A percentile compares a stretch with the other conserved stretches of the same genome.
phyloP scores from a whole-genome alignment of 1,139 yeast genomes.

The Blastobotrys elegans region DNA sequence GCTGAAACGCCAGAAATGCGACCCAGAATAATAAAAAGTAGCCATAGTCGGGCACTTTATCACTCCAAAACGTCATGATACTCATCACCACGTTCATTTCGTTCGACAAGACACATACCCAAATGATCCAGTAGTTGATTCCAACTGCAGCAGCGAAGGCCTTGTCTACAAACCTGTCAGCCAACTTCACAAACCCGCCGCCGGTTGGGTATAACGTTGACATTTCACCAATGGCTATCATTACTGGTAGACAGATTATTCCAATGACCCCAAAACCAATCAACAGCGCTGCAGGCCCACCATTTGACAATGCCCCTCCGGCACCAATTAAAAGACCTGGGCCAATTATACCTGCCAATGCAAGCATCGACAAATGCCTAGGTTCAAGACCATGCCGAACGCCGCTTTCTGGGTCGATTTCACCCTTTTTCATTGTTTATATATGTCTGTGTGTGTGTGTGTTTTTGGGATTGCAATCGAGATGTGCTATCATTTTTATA shows the following conservation, averaged over 20 bases:
- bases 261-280: slow-evolving; percentile 67
- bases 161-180: slow-evolving; percentile 61
- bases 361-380: slow-evolving; percentile 62
- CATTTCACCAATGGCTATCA: slow-evolving; percentile 68
- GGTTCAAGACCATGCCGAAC: slow-evolving; percentile 32
- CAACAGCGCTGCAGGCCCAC: slow-evolving; percentile 81
- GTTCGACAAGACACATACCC: slow-evolving; percentile 57
- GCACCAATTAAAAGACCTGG: slow-evolving; percentile 73
- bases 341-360: slow-evolving; percentile 83
- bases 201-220: slow-evolving; percentile 74
- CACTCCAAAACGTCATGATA: slow-evolving; percentile 55
- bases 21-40: slow-evolving; percentile 66
- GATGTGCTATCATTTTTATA: too few species aligned
- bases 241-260: slow-evolving; percentile 39
- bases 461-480: too few species aligned
- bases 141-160: slow-evolving; percentile 61
- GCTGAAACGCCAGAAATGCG: slow-evolving; percentile 69
- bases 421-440: too few species aligned
- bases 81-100: slow-evolving; percentile 55
- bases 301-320: slow-evolving; percentile 58
- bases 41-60: slow-evolving; percentile 57
- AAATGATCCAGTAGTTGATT: slow-evolving; percentile 61
- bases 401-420: slow-evolving; percentile 2
- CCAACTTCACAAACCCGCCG: slow-evolving; percentile 73
- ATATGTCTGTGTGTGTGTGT: too few species aligned